phyloP scores from a whole-genome alignment of 2,329 filamentous ascomycete species.

The Arachnomyces sp. region DNA sequence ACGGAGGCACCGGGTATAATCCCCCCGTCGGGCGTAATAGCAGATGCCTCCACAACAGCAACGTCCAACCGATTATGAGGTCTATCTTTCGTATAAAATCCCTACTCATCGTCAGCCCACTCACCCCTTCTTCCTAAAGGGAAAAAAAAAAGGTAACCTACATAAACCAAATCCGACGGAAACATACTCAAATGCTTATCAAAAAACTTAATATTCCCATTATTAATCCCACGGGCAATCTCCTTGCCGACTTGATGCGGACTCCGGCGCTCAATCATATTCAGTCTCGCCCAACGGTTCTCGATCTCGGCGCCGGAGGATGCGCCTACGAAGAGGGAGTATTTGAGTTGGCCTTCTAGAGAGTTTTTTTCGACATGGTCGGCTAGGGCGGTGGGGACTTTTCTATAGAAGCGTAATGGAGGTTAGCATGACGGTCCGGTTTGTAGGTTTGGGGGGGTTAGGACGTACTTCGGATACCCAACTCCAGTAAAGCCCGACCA shows the following conservation, averaged over 20 bases:
- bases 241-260: slow-evolving; percentile 87
- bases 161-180: slow-evolving; percentile 74
- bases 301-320: slow-evolving; percentile 84
- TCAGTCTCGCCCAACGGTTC: slow-evolving; percentile 77
- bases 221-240: slow-evolving; percentile 84
- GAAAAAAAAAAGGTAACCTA: slow-evolving; percentile 24
- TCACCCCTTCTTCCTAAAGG: background rate
- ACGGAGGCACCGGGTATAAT: slow-evolving; percentile 82
- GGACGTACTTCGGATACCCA: slow-evolving; percentile 73
- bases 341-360: slow-evolving; percentile 74
- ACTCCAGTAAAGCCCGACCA: slow-evolving; percentile 91
- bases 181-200: slow-evolving; percentile 95
- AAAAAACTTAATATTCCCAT: slow-evolving; percentile 81
- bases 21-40: slow-evolving; percentile 80
- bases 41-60: slow-evolving; percentile 74
- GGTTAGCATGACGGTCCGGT: slow-evolving; percentile 4
- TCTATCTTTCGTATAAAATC: slow-evolving; percentile 76
- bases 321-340: slow-evolving; percentile 82
- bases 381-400: slow-evolving; percentile 72
- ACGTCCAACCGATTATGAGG: slow-evolving; percentile 68
- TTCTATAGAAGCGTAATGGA: slow-evolving; percentile 43
- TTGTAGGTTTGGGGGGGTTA: background rate
- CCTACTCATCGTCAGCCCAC: slow-evolving; percentile 33
- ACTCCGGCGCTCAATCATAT: slow-evolving; percentile 81
- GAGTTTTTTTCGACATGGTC: slow-evolving; percentile 84